Evolutionary conservation across 2,329 filamentous ascomycete species (phyloP), one percentile per base, ranked within the genome.

Genomic region (Fusarium mundagurra): DNA sequence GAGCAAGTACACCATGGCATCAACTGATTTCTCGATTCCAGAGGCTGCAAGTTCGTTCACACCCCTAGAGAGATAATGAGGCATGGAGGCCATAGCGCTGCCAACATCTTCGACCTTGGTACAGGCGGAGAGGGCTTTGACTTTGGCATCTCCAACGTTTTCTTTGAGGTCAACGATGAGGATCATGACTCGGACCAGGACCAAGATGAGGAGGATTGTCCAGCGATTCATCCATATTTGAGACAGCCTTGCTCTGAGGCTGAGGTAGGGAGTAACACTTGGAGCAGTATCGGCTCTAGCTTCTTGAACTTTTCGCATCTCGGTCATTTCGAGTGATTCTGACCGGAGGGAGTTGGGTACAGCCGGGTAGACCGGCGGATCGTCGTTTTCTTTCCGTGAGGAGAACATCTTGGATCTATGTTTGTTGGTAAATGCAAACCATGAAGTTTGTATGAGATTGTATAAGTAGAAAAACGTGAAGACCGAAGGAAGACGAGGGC

Each of bases 221-320:
- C 96, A 99, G 83, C 94, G 91, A 86, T 99, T 98, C 85, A 99
- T 92, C 95, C 96, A 98, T 83, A 97, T 89, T 86, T 99, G 96
- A 60, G 96, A 98, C 78, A 98, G 89, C 79, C 95, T 92, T 78
- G 96, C 92, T 80, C 92, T 91, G 80, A 98, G 91, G 78, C 95
- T 95, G 73, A 99, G 93, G 83, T 98, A 98, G 71, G 96, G 96
- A 73, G 95, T 98, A 80, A 93, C 88, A 80, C 90, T 90, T 81
- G 90, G 90, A 82, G 90, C 88, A 73, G 93, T 91, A 81, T 87
- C 87, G 81, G 88, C 78, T 58, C 80, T 80, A 61, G 79, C 76
- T 61, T 81, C 75, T 54, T 80, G 79, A 24, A 78, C 71, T 64
- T 79, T 81, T 50, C 75, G 77, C 67, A 81, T 73, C 59, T 81